Evolutionary conservation across 2,329 filamentous ascomycete genomes (phyloP).

Genomic region (Cytospora piceicola): DNA sequence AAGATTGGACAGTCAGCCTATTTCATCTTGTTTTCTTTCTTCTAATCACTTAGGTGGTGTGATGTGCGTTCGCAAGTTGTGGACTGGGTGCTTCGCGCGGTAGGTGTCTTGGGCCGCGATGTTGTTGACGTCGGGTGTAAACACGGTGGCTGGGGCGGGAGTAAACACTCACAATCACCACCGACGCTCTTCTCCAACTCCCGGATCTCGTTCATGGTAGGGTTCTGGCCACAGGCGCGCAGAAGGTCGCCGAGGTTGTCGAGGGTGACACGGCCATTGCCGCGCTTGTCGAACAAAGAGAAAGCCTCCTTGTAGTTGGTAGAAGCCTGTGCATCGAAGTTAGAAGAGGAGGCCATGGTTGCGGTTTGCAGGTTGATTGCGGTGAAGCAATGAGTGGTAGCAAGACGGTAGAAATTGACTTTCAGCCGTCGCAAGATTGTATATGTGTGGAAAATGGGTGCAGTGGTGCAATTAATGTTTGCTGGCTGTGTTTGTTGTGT

Average conservation of each 20-base stretch:
- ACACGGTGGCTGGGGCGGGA: slow-evolving; percentile 13
- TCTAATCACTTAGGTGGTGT: neutral
- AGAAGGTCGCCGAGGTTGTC: slow-evolving; percentile 91
- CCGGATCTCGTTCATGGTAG: slow-evolving; percentile 87
- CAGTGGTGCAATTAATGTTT: slow-evolving; percentile 3
- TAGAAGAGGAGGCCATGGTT: slow-evolving; percentile 49
- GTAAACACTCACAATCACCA: slow-evolving; percentile 77
- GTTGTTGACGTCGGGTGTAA: neutral
- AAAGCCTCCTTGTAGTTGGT: slow-evolving; percentile 99
- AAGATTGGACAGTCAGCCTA: slow-evolving; percentile 24
- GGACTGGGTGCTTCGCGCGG: neutral
- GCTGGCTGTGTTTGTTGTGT: slow-evolving; percentile 13
- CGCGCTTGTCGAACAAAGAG: slow-evolving; percentile 99
- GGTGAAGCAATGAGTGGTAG: neutral
- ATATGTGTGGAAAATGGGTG: neutral
- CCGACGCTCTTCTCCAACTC: slow-evolving; percentile 91
- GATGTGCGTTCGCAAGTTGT: neutral
- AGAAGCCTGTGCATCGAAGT: slow-evolving; percentile 63
- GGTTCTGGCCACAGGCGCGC: slow-evolving; percentile 96
- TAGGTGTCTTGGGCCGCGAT: neutral
- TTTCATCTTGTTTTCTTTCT: neutral
- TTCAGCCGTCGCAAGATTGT: slow-evolving; percentile 4
- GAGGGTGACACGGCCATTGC: slow-evolving; percentile 86
- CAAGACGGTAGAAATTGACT: neutral
- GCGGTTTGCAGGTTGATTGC: neutral